Evolutionary conservation across 306 rosid genomes (phyloP), one percentile per base, ranked within the genome.

Genomic region (Gastrolobium bilobum): DNA sequence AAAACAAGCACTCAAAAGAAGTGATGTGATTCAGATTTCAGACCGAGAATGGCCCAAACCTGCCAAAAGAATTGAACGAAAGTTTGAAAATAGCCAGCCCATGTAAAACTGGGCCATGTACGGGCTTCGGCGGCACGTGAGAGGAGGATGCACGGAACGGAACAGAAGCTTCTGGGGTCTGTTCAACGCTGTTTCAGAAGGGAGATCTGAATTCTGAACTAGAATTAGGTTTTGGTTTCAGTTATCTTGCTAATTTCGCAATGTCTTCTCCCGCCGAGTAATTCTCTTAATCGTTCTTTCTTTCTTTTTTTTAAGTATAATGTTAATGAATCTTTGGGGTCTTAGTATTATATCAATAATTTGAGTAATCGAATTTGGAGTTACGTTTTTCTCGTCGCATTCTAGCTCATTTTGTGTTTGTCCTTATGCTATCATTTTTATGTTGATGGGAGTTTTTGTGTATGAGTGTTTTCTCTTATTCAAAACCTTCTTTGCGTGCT

Each of bases 221-320:
- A 6, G 42, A 37, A 57, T 10, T 6, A 63, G 60, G 53, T 79
- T 64, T 68, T 57, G 14, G 39, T 57, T 68, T 43, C 54, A 79
- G 53, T 71, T 56, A 37, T 77, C 85, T 83, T 79, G 82, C 82
- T 60, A 74, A 48, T 59, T 81, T 78, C 14, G 53, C 88, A 71
- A 91, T 94, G 99, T 92, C 95, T 82, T 87, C 97, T 59, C 99
- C 99, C 42, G 97, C 90, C 37, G 99, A 96, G 99, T 96, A 93
- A 87, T 81, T 68, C 29, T 13, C 77, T 57, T 4, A 6, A 35
- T 79, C 59, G 6, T 58, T 46, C 38, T 2, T 66, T 76, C 38
- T 47, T 11, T 40, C 44, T 13, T 4, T 10, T 7, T 29, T 29
- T 71, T 48, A 9, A 34, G 26, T 20, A 42, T 38, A 34, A 11